Conservation (phyloP, 225 moss, liverwort and hornwort species). For the Polytrichum formosum region DNA sequence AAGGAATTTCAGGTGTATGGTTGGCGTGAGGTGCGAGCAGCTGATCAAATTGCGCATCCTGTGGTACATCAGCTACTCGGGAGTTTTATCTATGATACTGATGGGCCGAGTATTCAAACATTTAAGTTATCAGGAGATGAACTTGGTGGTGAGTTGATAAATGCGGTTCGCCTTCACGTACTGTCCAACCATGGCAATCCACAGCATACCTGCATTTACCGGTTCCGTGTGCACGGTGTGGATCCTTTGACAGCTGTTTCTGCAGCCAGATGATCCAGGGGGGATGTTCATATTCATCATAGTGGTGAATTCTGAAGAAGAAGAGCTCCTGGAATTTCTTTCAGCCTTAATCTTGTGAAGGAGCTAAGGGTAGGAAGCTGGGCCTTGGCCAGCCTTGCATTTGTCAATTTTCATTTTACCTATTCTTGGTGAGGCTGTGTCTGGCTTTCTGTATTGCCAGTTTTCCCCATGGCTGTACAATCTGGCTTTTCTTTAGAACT, state of each 20-base stretch:
- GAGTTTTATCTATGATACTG: constrained; percentile 64
- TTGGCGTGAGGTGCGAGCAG: constrained; percentile 75
- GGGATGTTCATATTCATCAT: no score
- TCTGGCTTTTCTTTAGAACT: no score
- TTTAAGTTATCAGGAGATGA: constrained; percentile 64
- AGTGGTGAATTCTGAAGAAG: no score
- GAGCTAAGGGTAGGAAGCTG: no score
- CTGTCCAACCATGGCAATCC: constrained; percentile 82
- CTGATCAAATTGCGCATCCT: constrained; percentile 50
- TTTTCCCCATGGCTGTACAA: no score
- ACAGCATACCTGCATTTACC: constrained; percentile 86
- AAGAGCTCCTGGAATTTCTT: no score
- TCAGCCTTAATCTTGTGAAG: no score
- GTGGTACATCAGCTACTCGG: constrained; percentile 58
- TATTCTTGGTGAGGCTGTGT: no score
- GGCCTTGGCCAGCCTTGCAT: no score
- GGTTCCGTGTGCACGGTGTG: constrained; percentile 78
- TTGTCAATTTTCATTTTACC: no score
- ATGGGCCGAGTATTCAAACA: constrained; percentile 71
- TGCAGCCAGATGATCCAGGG: constrained; percentile 1
- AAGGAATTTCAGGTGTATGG: constrained; percentile 84
- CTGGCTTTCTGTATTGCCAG: no score
- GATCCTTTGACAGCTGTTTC: constrained; percentile 44
- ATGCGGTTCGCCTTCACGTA: constrained; percentile 76
- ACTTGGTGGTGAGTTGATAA: constrained; percentile 53